Percentiles rank a stretch among this genome's conserved stretches.
Evolutionary conservation across 352 stramenopile species (phyloP).

Genomic region (Globisporangium barbulae): DNA sequence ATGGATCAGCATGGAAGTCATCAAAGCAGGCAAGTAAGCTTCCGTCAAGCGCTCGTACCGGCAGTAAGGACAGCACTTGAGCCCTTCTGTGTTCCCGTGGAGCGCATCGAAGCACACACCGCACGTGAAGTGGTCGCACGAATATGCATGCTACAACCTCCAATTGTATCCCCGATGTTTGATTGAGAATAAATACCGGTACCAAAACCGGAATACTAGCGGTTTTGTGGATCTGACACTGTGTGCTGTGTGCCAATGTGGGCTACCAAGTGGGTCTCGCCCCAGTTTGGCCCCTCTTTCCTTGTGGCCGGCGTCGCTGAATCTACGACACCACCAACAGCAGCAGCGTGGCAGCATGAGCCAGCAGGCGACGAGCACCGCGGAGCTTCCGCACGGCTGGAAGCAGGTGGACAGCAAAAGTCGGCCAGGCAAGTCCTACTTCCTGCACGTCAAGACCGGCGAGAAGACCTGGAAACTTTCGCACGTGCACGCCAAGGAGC

Average conservation of each 20-base stretch:
- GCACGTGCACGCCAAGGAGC: slow-evolving; percentile 80
- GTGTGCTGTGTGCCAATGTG: no score
- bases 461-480: slow-evolving; percentile 88
- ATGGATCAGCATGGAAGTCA: no score
- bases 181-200: neutral
- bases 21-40: no score
- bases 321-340: neutral
- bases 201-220: neutral
- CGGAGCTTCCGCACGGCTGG: slow-evolving; percentile 80
- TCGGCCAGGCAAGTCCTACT: slow-evolving; percentile 81
- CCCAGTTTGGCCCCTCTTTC: neutral
- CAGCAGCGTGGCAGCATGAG: neutral
- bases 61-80: slow-evolving; percentile 71
- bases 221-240: neutral
- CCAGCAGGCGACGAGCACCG: slow-evolving; percentile 31
- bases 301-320: slow-evolving; percentile 1
- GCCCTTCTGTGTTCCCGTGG: slow-evolving; percentile 36
- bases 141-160: neutral
- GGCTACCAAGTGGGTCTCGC: no score
- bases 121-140: slow-evolving; percentile 66
- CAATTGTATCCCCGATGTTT: no score
- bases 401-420: slow-evolving; percentile 88
- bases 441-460: slow-evolving; percentile 76
- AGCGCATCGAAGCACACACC: slow-evolving; percentile 53
- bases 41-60: slow-evolving; percentile 20